Base-by-base conservation (phyloP, 208 protist species). In the Trypanosoma platydactyli region DNA sequence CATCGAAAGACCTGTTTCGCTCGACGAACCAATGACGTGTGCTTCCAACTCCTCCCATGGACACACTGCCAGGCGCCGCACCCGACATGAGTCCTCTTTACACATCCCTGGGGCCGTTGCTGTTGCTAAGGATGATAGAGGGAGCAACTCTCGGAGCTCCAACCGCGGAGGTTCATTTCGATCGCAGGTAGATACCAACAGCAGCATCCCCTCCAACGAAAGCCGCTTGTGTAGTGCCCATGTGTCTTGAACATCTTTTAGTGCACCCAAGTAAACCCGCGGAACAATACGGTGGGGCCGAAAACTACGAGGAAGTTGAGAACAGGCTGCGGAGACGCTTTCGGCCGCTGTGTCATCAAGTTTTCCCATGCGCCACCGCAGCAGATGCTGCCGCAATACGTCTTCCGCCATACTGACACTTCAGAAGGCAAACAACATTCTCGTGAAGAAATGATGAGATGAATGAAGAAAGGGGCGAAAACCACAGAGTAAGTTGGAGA, bases 201-300 rank as follows among this genome's bases (percentile, higher is more conserved):
- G 65, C 5, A 66, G 49, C 52, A 88, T 22, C 18, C 48, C 55
- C n/a, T 88, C 75, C 33, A 67, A 64, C 22, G 55, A 48, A 45
- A 88, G 27, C 1, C 67, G 56, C 1, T 50, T 50, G 33, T 69
- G 56, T 4, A 88, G 59, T 16, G 49, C 54, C 25, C 29, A 45
- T 6, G 59, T 51, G 48, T 88, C 72, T 42, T 70, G 67, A 13
- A 90, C 57, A 64, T 87, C 79, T 11, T 63, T 63, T 25, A 64
- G 48, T 25, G 71, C 71, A n/a, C 84, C 84, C 27, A 90, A 68
- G 59, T 90, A 90, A 18, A 90, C 30, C 5, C 46, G 75, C 24
- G 84, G 76, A 12, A 90, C 55, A 49, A 90, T 85, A 40, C 83
- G 74, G 48, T 83, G 65, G 3, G 84, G 84, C 0, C 84, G 79